These are phyloP conservation scores for Colletotrichum australisinense DNA, from an alignment of 2,329 filamentous ascomycete species.

Conservation along the genomic window DNA sequence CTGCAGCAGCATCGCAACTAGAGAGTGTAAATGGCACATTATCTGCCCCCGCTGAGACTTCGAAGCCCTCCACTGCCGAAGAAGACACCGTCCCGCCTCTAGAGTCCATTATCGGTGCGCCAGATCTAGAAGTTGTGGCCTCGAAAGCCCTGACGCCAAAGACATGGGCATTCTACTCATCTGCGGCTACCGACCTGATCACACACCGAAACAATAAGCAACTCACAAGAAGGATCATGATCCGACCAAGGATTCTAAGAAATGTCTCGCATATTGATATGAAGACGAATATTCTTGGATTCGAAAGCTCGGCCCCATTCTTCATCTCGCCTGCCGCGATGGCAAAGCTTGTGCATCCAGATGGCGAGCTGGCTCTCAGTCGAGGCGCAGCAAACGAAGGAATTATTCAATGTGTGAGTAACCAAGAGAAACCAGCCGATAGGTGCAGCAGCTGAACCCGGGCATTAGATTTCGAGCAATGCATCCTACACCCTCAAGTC, in stretches of 20 bases:
- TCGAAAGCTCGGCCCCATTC: conserved; percentile 64
- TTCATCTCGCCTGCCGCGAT: conserved; percentile 74
- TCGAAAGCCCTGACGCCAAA: conserved; percentile 40
- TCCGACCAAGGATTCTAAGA: conserved; percentile 84
- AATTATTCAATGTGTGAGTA: conserved; percentile 59
- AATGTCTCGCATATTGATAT: conserved; percentile 75
- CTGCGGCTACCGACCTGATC: conserved; percentile 81
- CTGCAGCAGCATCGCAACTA: conserved; percentile 53
- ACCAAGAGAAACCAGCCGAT: fast-evolving
- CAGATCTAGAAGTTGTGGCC: conserved; percentile 50
- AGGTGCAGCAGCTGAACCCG: not conserved
- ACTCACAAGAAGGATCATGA: conserved; percentile 68
- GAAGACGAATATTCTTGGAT: conserved; percentile 65
- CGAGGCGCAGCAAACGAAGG: conserved; percentile 52
- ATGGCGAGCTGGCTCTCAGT: conserved; percentile 60
- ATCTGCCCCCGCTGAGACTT: not conserved
- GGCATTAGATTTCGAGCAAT: conserved; percentile 58
- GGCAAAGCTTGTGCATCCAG: conserved; percentile 70
- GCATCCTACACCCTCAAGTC: conserved; percentile 60
- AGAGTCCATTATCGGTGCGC: conserved; percentile 45
- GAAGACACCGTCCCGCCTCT: conserved; percentile 54
- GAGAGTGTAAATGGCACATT: conserved; percentile 52
- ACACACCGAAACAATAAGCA: conserved; percentile 81
- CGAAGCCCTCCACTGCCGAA: conserved; percentile 48
- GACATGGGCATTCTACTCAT: conserved; percentile 78